phyloP scores from a whole-genome alignment of 2,329 filamentous ascomycete genomes.

The Plectosphaerella plurivora region DNA sequence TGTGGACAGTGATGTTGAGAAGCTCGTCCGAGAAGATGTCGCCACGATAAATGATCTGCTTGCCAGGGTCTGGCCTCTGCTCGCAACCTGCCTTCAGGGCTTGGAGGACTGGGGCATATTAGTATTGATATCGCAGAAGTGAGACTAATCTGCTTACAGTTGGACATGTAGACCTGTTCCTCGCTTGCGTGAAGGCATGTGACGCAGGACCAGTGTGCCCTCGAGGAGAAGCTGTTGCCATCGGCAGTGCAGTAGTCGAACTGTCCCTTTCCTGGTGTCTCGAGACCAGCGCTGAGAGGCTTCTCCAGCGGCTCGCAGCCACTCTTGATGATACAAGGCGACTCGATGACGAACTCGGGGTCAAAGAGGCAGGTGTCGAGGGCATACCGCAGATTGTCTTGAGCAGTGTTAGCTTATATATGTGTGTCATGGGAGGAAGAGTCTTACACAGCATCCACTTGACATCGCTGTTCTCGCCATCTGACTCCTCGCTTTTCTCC shows the following conservation, averaged over 20 bases:
- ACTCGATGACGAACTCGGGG: conserved; percentile 23
- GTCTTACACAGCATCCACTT: conserved; percentile 44
- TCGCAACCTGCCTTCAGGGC: conserved; percentile 43
- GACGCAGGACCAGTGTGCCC: conserved; percentile 30
- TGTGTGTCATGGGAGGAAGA: neutral
- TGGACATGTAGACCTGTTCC: conserved; percentile 38
- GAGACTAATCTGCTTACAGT: conserved; percentile 34
- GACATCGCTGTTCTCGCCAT: conserved; percentile 33
- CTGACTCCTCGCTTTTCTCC: conserved; percentile 36
- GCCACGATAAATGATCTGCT: conserved; percentile 33
- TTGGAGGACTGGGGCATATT: conserved; percentile 33
- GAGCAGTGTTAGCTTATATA: neutral
- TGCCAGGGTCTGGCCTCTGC: conserved; percentile 34
- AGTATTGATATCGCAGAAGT: conserved; percentile 3
- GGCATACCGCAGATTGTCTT: conserved; percentile 46
- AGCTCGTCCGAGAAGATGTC: conserved; percentile 31
- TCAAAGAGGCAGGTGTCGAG: conserved; percentile 42
- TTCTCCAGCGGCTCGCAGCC: conserved; percentile 35
- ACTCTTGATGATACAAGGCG: conserved; percentile 36
- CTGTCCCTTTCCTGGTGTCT: conserved; percentile 16
- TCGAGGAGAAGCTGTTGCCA: conserved; percentile 23
- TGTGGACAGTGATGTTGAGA: conserved; percentile 35
- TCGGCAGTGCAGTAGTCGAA: conserved; percentile 38
- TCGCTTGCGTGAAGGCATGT: conserved; percentile 36
- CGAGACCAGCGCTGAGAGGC: conserved; percentile 27